Evolutionary conservation across 345 rosid species (phyloP), one percentile per base, ranked within the genome.

Genomic region (Hibiscus tridactylites): DNA sequence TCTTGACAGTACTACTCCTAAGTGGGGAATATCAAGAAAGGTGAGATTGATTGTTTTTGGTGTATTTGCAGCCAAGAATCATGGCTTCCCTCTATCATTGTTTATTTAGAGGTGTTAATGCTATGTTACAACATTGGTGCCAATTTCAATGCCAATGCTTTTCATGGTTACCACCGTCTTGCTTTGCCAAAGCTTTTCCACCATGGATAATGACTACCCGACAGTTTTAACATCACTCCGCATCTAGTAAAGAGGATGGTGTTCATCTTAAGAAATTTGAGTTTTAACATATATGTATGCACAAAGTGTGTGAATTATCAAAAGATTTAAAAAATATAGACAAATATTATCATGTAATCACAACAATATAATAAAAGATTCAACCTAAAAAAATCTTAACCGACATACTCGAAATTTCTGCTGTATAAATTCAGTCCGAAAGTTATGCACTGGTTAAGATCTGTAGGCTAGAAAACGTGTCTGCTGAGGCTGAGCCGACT

Each of bases 61-160:
- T 83, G 81, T 81, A 53, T 74, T 76, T 78, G 74, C 76, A 78
- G 77, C 79, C 86, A 83, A 75, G 80, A 78, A 76, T 76, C 79
- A 72, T 74, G 78, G 78, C 69, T 49, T 49, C 73, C 54, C 80
- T 83, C 79, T 76, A 80, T 83, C 60, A 78, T 76, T 78, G 81
- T 74, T 79, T 53, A 68, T 74, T 79, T 47, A 59, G 24, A 35
- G 61, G 61, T 68, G 21, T 46, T 53, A 68, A 56, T 68, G 21
- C 35, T 53, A 68, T 70, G 68, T 72, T 71, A 24, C 72, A 28
- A 80, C 68, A 6, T 37, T 74, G 86, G 79, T 78, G 78, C 76
- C 76, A 16, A 53, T n/a, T 53, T 17, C 24, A n/a, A 53, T 53
- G 58, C 58, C 24, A 81, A 19, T 64, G 64, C 42, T 42, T 65